Evolutionary conservation across 164 flowering plant genomes (phyloP).

Genomic region (Cinnamomum micranthum): DNA sequence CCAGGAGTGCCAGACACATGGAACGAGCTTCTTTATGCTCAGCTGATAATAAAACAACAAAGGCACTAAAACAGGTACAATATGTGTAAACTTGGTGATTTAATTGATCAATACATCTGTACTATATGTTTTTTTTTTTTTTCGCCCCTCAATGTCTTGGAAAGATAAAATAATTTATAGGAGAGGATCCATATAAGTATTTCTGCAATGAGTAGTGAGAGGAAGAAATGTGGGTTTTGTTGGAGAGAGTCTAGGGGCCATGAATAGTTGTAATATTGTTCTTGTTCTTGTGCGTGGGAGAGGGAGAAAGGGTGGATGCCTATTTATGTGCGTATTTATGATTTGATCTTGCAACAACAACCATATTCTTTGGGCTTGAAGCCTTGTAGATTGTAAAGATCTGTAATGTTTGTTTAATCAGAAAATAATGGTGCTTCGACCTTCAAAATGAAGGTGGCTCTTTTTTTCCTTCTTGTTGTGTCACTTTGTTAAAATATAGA

Average conservation of each 20-base stretch:
- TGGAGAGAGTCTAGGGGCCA: conserved; percentile 2
- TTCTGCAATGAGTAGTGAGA: conserved; percentile 3
- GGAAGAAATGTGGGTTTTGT: conserved; percentile 7
- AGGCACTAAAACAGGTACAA: conserved; percentile 1
- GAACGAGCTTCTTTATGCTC: conserved; percentile 89
- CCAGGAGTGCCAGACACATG: conserved; percentile 97
- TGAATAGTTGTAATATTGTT: conserved; percentile 5
- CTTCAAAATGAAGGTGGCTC: not conserved
- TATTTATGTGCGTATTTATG: conserved; percentile 7
- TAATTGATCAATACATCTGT: conserved; percentile 1
- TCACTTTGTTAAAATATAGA: not conserved
- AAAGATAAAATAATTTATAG: conserved; percentile 8
- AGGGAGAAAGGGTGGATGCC: conserved; percentile 7
- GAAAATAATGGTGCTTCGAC: not conserved
- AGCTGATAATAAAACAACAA: conserved; percentile 42
- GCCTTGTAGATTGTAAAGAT: conserved; percentile 2
- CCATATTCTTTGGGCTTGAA: conserved; percentile 4
- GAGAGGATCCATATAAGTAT: conserved; percentile 24
- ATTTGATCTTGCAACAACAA: not conserved
- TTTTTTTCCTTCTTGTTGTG: not conserved
- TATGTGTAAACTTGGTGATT: not conserved
- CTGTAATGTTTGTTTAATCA: not conserved
- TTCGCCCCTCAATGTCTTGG: not conserved
- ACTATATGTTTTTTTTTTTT: conserved; percentile 7
- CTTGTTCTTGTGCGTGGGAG: conserved; percentile 4